Conservation (phyloP, 1,284 basidiomycete species). For the Trametes hirsuta region DNA sequence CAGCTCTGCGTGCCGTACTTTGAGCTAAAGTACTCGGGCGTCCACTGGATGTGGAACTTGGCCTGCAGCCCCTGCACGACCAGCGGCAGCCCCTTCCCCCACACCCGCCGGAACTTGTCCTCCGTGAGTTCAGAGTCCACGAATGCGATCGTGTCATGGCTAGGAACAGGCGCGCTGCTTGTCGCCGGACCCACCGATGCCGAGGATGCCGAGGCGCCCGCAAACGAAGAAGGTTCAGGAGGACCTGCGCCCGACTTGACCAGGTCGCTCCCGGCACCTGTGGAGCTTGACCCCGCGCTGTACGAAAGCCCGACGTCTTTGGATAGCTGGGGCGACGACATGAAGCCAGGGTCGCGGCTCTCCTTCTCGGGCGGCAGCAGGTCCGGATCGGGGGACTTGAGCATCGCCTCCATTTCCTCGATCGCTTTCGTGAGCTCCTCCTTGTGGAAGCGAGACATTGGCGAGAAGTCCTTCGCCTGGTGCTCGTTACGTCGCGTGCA, state of each 20-base stretch:
- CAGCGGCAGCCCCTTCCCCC: slow-evolving; percentile 75
- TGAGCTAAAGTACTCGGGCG: slow-evolving; percentile 77
- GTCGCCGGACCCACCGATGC: slow-evolving; percentile 19
- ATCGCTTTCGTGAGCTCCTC: slow-evolving; percentile 69
- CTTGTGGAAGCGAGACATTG: slow-evolving; percentile 77
- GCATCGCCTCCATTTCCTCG: slow-evolving; percentile 63
- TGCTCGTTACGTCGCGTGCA: slow-evolving; percentile 75
- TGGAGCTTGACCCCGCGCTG: slow-evolving; percentile 12
- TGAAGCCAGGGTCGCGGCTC: slow-evolving; percentile 10
- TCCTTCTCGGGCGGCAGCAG: slow-evolving; percentile 11
- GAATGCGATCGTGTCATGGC: slow-evolving; percentile 50
- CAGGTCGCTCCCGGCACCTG: slow-evolving; percentile 4
- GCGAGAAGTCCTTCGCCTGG: slow-evolving; percentile 67
- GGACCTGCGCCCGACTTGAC: slow-evolving; percentile 16
- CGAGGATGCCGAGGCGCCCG: slow-evolving; percentile 21
- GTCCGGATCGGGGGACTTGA: slow-evolving; percentile 32
- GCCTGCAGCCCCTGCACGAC: slow-evolving; percentile 69
- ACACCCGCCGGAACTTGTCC: slow-evolving; percentile 66
- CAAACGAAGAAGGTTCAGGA: slow-evolving; percentile 30
- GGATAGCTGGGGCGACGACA: slow-evolving; percentile 17
- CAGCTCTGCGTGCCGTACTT: slow-evolving; percentile 72
- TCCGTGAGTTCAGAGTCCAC: slow-evolving; percentile 57
- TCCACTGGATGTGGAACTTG: slow-evolving; percentile 76
- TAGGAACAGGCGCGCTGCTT: slow-evolving; percentile 39
- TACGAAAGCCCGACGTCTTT: slow-evolving; percentile 11